Base-by-base conservation (phyloP, 768 basidiomycete species). In the Agaricus blazei region DNA sequence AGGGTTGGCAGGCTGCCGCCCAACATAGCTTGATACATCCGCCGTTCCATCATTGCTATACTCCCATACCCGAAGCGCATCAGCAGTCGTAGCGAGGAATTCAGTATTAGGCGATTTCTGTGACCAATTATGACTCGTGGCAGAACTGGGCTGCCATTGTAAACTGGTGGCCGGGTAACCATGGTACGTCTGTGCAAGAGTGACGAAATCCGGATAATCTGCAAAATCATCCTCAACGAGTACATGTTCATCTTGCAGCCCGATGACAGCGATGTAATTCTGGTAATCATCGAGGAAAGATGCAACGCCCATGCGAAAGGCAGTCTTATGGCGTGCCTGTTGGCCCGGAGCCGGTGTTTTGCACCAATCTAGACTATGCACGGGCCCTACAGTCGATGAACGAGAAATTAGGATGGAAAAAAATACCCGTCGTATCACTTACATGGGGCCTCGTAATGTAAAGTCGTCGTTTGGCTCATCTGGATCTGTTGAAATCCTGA, bases 161-260 rank as follows among this genome's bases (percentile, higher is more conserved):
- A 98, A 71, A 68, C 85, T 88, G 12, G 94, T 98, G 9, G 93
- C 91, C 15, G 97, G 97, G 72, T 96, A 98, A 44, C 90, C 88
- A 60, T 97, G 90, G 59, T 84, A 80, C 1, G 87, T 83, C 61
- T 90, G 85, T 57, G 91, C 93, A 23, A 95, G 80, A 4, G 87
- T 87, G 40, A 87, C 84, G 67, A 96, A 97, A 72, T 95, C 90
- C 8, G 88, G 81, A 65, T 91, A 90, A 66, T 88, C 84, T 38
- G 81, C 82, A 64, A 83, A 88, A 64, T 92, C 87, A 61, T 92
- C 89, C 62, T 91, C 89, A 3, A 89, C 87, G 11, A 93, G 79
- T n/a, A 90, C 87, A 27, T 88, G 83, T 63, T 95, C 93, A 61
- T 93, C 91, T 63, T 88, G 85, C 55, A 90, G 77, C 2, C 88